Conservation (phyloP, 1,139 yeast species). For the Nakaseomyces bracarensis region DNA sequence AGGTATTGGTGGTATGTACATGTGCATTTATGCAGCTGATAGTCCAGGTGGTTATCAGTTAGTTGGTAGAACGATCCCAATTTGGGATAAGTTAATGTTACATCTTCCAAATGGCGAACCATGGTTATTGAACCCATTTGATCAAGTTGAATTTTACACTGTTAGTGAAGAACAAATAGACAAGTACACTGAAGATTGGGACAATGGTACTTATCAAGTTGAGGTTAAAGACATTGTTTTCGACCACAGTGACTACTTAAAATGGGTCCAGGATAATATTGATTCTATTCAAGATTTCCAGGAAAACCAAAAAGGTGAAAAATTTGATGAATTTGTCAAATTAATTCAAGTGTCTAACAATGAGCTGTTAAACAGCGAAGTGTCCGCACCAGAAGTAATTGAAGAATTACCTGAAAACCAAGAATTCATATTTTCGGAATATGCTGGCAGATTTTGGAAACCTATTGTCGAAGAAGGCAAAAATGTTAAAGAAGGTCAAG, state of each 20-base stretch:
- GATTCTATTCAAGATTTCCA: slow-evolving; percentile 67
- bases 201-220: slow-evolving; percentile 72
- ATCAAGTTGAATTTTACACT: slow-evolving; percentile 90
- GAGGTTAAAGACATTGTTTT: slow-evolving; percentile 71
- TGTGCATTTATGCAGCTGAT: slow-evolving; percentile 97
- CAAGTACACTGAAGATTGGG: slow-evolving; percentile 57
- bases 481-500: slow-evolving; percentile 62
- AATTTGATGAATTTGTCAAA: slow-evolving; percentile 73
- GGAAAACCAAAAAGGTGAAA: slow-evolving; percentile 64
- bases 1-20: slow-evolving; percentile 96
- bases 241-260: slow-evolving; percentile 68
- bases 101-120: slow-evolving; percentile 54
- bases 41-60: slow-evolving; percentile 98
- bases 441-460: slow-evolving; percentile 96
- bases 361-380: slow-evolving; percentile 49
- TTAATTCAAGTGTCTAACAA: slow-evolving; percentile 77
- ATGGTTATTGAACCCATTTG: slow-evolving; percentile 87
- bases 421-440: slow-evolving; percentile 81
- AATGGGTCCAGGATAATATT: slow-evolving; percentile 68
- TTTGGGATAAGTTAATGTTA: slow-evolving; percentile 88
- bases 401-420: slow-evolving; percentile 64
- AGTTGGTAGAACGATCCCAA: slow-evolving; percentile 93
- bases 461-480: slow-evolving; percentile 79
- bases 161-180: slow-evolving; percentile 80
- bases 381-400: slow-evolving; percentile 33